Conservation (phyloP, 495 filamentous ascomycete species). For the Aspergillus incahuasiensis region DNA sequence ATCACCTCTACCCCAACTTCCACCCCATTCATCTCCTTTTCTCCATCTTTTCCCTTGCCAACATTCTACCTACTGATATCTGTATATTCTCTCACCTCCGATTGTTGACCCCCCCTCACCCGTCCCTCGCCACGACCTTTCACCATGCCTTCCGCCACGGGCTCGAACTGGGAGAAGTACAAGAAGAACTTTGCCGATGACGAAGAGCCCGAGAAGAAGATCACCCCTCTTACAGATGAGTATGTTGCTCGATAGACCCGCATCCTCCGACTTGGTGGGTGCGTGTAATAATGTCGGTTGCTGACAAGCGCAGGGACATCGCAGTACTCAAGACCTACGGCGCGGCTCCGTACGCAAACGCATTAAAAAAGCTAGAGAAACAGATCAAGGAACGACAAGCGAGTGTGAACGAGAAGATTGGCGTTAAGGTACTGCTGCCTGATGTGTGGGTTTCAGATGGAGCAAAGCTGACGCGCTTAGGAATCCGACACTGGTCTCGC, state of each 20-base stretch:
- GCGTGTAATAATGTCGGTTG: constrained; percentile 1
- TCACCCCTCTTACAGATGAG: constrained; percentile 93
- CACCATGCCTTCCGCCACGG: constrained; percentile 86
- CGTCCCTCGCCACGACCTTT: constrained; percentile 26
- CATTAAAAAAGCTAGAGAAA: constrained; percentile 92
- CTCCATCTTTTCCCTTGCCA: neutral
- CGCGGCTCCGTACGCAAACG: constrained; percentile 88
- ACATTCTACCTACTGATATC: neutral
- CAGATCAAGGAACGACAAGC: constrained; percentile 97
- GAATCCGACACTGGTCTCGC: constrained; percentile 98
- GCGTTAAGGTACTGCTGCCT: constrained; percentile 51
- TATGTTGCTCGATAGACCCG: constrained; percentile 42
- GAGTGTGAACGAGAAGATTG: constrained; percentile 98
- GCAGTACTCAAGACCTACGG: constrained; percentile 99
- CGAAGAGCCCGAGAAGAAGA: constrained; percentile 98
- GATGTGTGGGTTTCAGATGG: neutral
- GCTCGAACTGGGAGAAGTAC: constrained; percentile 96
- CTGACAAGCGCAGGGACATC: constrained; percentile 69
- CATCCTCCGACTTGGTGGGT: neutral
- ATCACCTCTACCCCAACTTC: constrained; percentile 20
- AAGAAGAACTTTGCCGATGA: constrained; percentile 93
- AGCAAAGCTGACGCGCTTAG: constrained; percentile 41
- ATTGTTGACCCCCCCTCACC: constrained; percentile 6
- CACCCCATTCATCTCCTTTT: constrained; percentile 14
- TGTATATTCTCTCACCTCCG: neutral